A percentile compares a stretch with the other conserved stretches of the same genome.
Evolutionary conservation across 2,329 filamentous ascomycete genomes (phyloP).

Genomic region (Lasiodiplodia sp.): DNA sequence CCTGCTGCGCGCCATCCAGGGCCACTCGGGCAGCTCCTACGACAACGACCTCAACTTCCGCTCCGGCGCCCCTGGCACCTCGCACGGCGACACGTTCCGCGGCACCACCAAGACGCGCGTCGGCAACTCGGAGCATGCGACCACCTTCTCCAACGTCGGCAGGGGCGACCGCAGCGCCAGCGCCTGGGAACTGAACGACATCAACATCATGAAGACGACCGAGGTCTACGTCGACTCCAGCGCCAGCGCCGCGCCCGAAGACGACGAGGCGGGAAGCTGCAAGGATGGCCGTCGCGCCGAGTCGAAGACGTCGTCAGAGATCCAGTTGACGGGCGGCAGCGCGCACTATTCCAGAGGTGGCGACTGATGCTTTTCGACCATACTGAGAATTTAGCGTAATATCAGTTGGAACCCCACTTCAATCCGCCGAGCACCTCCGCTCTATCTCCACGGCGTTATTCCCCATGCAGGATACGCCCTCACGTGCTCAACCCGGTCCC

Average conservation of each 20-base stretch:
- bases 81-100: conserved; percentile 1
- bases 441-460: background rate
- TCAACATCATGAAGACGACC: conserved; percentile 20
- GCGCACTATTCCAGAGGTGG: background rate
- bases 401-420: background rate
- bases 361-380: background rate
- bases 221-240: conserved; percentile 5
- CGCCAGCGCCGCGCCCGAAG: background rate
- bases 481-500: background rate
- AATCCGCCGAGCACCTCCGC: too few species aligned
- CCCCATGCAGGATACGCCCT: background rate
- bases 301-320: conserved; percentile 3
- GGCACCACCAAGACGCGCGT: conserved; percentile 2
- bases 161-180: background rate
- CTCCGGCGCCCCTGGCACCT: background rate
- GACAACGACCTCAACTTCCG: conserved; percentile 2
- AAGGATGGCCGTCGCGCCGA: background rate
- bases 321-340: background rate
- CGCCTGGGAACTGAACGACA: conserved; percentile 5
- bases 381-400: background rate
- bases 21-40: background rate
- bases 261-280: background rate
- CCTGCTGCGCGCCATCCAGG: background rate
- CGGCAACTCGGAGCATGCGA: background rate
- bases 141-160: conserved; percentile 2